Base-by-base conservation (phyloP, 129 eudicot species). In the Glebionis coronaria region DNA sequence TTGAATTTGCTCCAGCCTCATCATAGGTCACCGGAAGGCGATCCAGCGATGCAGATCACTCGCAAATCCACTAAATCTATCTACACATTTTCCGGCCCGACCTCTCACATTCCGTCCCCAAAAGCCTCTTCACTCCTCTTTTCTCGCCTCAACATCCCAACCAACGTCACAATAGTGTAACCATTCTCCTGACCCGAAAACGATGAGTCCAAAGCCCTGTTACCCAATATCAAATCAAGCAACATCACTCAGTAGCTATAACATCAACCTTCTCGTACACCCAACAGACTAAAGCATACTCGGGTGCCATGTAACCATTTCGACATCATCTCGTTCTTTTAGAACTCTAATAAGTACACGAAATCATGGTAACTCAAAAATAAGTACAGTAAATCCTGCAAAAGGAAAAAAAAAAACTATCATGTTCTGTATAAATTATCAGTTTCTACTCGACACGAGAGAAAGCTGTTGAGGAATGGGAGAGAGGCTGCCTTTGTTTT, bases 241-340 rank as follows among this genome's bases (percentile, higher is more conserved):
- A 84, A 69, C 79, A 88, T 85, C 66, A 88, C 95, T 1, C 95
- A 91, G 15, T 82, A 88, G 69, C 95, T 82, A 88, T n/a, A 7
- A 88, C 95, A 66, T 88, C 91, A 0, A 72, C 82, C 76, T 80
- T 80, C 4, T 79, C 65, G 0, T 88, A 79, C 0, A 79, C 88
- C 3, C 86, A 75, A 11, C 95, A 81, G 0, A 86, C 81, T 25
- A 84, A 47, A 11, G 91, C 90, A 27, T 88, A 88, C 51, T 84
- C 95, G 4, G 95, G 95, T 0, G 90, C 88, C 53, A 88, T 80
- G 14, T 88, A 88, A 8, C 95, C 95, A 23, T n/a, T n/a, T n/a
- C n/a, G n/a, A n/a, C n/a, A n/a, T n/a, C n/a, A n/a, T n/a, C n/a
- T n/a, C n/a, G n/a, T n/a, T n/a, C n/a, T n/a, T n/a, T n/a, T n/a